Evolutionary conservation across 1,284 basidiomycete genomes (phyloP).

Genomic region (Sutorius eximius): DNA sequence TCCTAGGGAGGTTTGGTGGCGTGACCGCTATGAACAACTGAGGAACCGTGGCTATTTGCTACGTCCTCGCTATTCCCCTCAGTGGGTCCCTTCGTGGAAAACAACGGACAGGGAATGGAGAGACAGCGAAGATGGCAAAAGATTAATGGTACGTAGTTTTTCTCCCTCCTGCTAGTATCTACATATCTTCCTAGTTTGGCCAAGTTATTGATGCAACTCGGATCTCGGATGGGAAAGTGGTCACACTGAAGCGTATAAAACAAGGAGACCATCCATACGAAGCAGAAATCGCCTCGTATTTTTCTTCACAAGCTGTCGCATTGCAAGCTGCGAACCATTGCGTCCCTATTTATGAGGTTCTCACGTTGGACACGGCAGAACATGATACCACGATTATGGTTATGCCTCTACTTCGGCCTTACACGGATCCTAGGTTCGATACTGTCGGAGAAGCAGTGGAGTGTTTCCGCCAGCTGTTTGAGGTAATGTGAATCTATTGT

Average conservation of each 20-base stretch:
- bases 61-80: conserved; percentile 37
- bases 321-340: conserved; percentile 35
- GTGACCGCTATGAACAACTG: conserved; percentile 24
- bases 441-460: conserved; percentile 38
- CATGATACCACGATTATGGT: conserved; percentile 23
- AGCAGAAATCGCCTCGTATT: conserved; percentile 25
- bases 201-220: conserved; percentile 37
- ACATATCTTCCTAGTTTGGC: conserved; percentile 1
- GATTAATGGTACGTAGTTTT: not conserved
- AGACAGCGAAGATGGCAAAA: conserved; percentile 4
- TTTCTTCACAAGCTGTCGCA: conserved; percentile 18
- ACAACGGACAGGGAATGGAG: conserved; percentile 5
- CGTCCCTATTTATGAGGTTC: conserved; percentile 35
- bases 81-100: conserved; percentile 40
- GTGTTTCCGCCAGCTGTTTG: conserved; percentile 37
- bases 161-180: not conserved
- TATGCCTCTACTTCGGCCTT: conserved; percentile 36
- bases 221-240: conserved; percentile 27
- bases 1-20: conserved; percentile 16
- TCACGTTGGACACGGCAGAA: conserved; percentile 17
- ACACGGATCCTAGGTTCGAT: conserved; percentile 27
- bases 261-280: conserved; percentile 24
- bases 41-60: conserved; percentile 36
- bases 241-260: not conserved
- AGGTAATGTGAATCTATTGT: conserved; percentile 25